These are phyloP conservation scores for Diplocarpon rosae DNA, from an alignment of 2,329 filamentous ascomycete genomes.

Conservation along the genomic window DNA sequence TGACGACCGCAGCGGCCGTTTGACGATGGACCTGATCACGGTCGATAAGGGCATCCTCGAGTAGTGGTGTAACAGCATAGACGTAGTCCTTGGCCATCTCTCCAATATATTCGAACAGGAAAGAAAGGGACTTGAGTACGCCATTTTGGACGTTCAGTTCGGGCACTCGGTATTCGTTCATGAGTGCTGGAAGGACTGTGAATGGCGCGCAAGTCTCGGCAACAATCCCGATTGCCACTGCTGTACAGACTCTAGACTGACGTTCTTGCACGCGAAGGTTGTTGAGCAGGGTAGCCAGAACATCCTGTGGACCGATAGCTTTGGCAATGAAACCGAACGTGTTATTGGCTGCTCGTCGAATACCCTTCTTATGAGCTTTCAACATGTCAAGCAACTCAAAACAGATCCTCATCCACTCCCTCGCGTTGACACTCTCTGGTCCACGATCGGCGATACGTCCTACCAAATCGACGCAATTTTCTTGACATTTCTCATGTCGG, in stretches of 20 bases:
- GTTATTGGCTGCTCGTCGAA: conserved; percentile 95
- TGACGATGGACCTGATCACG: conserved; percentile 96
- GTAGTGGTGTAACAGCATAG: conserved; percentile 88
- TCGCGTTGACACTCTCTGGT: conserved; percentile 88
- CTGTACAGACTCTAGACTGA: conserved; percentile 96
- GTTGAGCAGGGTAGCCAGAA: conserved; percentile 88
- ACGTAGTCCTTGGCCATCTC: conserved; percentile 99
- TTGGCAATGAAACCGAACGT: conserved; percentile 99
- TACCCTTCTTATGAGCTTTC: conserved; percentile 99
- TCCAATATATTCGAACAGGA: conserved; percentile 98
- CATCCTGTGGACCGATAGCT: conserved; percentile 95
- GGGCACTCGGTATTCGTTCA: conserved; percentile 98
- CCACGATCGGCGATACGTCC: conserved; percentile 96
- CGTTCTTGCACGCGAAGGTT: conserved; percentile 95
- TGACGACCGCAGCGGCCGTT: conserved; percentile 91
- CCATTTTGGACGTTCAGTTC: conserved; percentile 98
- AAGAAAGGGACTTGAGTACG: conserved; percentile 91
- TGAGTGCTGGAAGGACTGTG: conserved; percentile 92
- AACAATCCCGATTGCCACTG: conserved; percentile 95
- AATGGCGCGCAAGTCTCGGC: conserved; percentile 97
- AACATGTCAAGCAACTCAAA: conserved; percentile 99
- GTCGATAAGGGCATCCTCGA: conserved; percentile 95
- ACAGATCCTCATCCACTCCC: conserved; percentile 99
- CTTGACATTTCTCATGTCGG: conserved; percentile 97
- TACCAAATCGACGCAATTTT: conserved; percentile 96